Evolutionary conservation across 345 rosid genomes (phyloP), one percentile per base, ranked within the genome.

Genomic region (Murraya koenigii): DNA sequence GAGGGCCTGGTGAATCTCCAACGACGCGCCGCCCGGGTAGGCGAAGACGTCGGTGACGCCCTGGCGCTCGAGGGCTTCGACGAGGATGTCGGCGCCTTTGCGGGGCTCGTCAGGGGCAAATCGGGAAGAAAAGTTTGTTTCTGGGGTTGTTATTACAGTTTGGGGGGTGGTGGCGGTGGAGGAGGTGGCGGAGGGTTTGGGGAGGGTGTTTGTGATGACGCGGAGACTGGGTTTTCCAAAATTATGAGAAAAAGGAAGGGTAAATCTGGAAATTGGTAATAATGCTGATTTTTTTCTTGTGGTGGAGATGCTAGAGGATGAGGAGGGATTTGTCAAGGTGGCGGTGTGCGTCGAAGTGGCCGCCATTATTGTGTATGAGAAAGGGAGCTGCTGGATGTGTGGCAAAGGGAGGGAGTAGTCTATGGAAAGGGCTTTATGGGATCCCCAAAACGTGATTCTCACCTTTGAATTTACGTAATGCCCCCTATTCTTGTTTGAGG

Each of bases 1-100:
- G 78, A 96, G 85, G n/a, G 97, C 97, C 77, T 94, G 99, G 81
- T 96, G 99, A 86, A 96, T 94, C 95, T 96, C 99, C 98, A 94
- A 14, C 14, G 99, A 94, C 4, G 99, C 98, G 35, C 97, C 98
- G 6, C 98, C 98, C 0, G 98, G 99, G 72, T 95, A 95, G 6
- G 98, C 98, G 80, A 95, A 95, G 20, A 95, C 99, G 36, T 81
- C 80, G 15, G 80, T 88, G 60, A 94, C 98, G 32, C 99, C 97
- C 76, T 91, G 85, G 3, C 98, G 92, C 75, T 94, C 97, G 30
- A 95, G 86, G 30, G 99, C 98, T 76, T 94, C 99, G 7, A 95
- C 97, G 44, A 95, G 93, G 86, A 95, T 90, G 73, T 94, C 98
- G 8, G 98, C 88, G 2, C 99, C 99, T 80, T 91, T 96, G 22